Base-by-base conservation (phyloP, 2,329 filamentous ascomycete species). In the Fusarium musae region DNA sequence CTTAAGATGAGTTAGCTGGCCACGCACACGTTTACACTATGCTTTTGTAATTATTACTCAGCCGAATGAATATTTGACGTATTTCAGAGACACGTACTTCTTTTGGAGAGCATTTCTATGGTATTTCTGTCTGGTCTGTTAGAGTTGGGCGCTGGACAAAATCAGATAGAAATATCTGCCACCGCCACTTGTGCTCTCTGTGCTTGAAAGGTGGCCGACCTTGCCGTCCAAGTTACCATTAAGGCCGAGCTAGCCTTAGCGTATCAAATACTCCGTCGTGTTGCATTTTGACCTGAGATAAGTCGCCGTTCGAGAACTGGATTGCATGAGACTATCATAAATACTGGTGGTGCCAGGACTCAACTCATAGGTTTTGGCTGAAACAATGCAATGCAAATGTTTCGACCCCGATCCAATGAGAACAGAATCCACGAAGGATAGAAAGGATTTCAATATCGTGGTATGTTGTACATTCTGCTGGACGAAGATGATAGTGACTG, bases 401-500 rank as follows among this genome's bases (percentile, higher is more conserved):
- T 2, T 21, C 21, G 13, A 16, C 2, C 6, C 17, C 9, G 12
- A 23, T 53, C 11, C 9, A 15, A 53, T 6, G 4, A 53, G 32
- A 37, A 21, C 6, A 21, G 23, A 53, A 28, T 44, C 10, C 12
- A 9, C 4, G 12, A 50, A 13, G 6, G 13, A 47, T 10, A 15
- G 17, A 30, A 2, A 26, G 9, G 36, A 23, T 26, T 23, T 8
- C 5, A 3, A 30, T 21, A 21, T 3, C 9, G 3, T 9, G 13
- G 3, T 16, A 13, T 26, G 6, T 19, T n/a, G 21, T 34, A 34
- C 32, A 34, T 34, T 15, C 17, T 30, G 21, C 21, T 19, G 3
- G 6, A 17, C 1, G 16, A 11, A 37, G 2, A 0, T 15, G 9
- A 19, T 30, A 5, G 6, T 26, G 3, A 36, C 10, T 32, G 16